Conservation (phyloP, 495 filamentous ascomycete genomes). For the Wilcoxina mikolae region DNA sequence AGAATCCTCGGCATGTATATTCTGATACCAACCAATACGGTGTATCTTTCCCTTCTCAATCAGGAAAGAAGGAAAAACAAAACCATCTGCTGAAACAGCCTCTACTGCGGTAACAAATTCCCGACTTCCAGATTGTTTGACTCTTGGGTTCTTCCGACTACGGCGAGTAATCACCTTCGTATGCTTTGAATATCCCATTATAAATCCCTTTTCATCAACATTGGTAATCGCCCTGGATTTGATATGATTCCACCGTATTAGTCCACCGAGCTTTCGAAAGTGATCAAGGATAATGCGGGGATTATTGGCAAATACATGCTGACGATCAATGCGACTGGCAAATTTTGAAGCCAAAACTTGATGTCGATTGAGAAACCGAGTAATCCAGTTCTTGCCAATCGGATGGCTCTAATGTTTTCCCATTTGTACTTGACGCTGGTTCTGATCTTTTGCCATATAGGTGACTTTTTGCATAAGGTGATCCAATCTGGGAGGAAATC, state of each 20-base stretch:
- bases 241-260: not conserved
- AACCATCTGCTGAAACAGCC: not conserved
- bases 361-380: conserved; percentile 6
- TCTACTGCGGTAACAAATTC: conserved; percentile 10
- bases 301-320: conserved; percentile 2
- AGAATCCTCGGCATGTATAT: not conserved
- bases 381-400: not conserved
- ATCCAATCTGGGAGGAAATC: not conserved
- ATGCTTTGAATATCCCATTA: conserved; percentile 3
- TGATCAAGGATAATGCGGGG: no score
- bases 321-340: conserved; percentile 1
- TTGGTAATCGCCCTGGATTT: conserved; percentile 6
- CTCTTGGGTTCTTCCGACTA: not conserved
- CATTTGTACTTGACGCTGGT: no score
- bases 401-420: not conserved
- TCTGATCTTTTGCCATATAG: no score
- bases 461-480: no score
- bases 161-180: not conserved
- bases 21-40: no score
- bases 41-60: conserved; percentile 10
- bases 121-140: conserved; percentile 4
- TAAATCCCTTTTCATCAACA: conserved; percentile 7
- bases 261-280: no score
- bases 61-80: not conserved
- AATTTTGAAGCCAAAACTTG: not conserved